These are phyloP conservation scores for Sporobolomyces roseus DNA, from an alignment of 768 basidiomycete genomes.

Conservation along the genomic window DNA sequence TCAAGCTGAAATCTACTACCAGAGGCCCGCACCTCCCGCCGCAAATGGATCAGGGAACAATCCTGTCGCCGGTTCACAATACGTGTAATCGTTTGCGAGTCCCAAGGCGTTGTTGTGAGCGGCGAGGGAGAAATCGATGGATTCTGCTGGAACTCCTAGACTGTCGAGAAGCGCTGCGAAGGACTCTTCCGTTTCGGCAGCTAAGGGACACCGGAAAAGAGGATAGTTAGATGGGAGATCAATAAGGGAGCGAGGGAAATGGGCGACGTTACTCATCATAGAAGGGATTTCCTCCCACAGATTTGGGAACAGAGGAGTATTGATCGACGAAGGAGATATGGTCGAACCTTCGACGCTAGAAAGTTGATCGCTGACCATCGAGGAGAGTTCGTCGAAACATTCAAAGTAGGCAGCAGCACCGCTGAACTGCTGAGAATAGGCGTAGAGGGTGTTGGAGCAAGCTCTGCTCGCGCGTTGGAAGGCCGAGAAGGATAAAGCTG, in stretches of 20 bases:
- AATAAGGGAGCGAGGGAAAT: too few relatives aligned
- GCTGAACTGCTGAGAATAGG: constrained; percentile 15
- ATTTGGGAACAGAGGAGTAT: constrained; percentile 14
- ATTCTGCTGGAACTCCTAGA: constrained; percentile 24
- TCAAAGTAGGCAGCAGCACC: constrained; percentile 27
- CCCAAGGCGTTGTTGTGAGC: neutral
- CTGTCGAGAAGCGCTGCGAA: constrained; percentile 25
- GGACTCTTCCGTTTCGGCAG: constrained; percentile 4
- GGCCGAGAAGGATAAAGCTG: constrained; percentile 1
- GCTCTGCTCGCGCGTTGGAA: constrained; percentile 22
- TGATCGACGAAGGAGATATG: neutral
- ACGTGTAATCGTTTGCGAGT: neutral
- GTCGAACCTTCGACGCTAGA: too few relatives aligned
- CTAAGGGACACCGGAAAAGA: neutral
- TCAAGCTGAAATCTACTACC: neutral
- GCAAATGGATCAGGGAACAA: constrained; percentile 21
- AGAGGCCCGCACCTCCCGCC: constrained; percentile 7
- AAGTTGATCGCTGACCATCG: constrained; percentile 11
- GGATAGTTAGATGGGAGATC: neutral
- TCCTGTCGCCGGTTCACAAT: constrained; percentile 15
- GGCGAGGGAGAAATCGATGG: too few relatives aligned
- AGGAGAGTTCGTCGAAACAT: constrained; percentile 25
- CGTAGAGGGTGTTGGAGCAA: constrained; percentile 26
- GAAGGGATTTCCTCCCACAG: constrained; percentile 30
- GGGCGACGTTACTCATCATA: constrained; percentile 16